Evolutionary conservation across 2,329 filamentous ascomycete species (phyloP), one percentile per base, ranked within the genome.

Genomic region (Cercospora sesami): DNA sequence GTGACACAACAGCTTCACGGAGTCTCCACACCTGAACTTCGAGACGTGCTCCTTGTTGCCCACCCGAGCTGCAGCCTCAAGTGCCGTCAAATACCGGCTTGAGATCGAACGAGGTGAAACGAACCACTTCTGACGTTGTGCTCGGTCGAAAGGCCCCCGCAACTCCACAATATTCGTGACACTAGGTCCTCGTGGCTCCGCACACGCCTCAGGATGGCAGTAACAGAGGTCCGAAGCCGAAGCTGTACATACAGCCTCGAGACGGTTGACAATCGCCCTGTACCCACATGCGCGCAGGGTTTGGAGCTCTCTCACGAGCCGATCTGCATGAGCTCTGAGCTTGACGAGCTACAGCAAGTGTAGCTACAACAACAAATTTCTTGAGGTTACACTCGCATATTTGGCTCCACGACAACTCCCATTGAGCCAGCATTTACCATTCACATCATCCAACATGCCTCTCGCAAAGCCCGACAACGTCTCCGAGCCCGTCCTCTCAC

Each of bases 401-500:
- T 36, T 23, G 33, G 23, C 23, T 63, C 5, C 9, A 16, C 26
- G 5, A 31, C 5, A 16, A 18, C 16, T 16, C 23, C 5, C 48
- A 26, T 14, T 28, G 23, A 59, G 28, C 55, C 14, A 59, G 7
- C 21, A 59, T 5, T n/a, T 8, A 30, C 28, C 9, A 18, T 53
- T 28, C 23, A 28, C 14, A 28, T n/a, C 14, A 8, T 5, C 23
- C 36, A 30, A 31, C 3, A 74, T 74, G 73, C 68, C 71, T 71
- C 71, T 74, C 68, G 72, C 72, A 53, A 72, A 69, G 30, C 72
- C 72, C 18, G 16, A 36, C 6, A 57, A 74, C 30, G 62, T 67
- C 10, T 63, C 63, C 1, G 64, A 31, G 6, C 61, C 63, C 16
- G 72, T 75, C 16, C 67, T 75, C 63, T 72, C 71, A 7, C 71